Evolutionary conservation across 768 basidiomycete species (phyloP).

Genomic region (Amanita fuliginea): DNA sequence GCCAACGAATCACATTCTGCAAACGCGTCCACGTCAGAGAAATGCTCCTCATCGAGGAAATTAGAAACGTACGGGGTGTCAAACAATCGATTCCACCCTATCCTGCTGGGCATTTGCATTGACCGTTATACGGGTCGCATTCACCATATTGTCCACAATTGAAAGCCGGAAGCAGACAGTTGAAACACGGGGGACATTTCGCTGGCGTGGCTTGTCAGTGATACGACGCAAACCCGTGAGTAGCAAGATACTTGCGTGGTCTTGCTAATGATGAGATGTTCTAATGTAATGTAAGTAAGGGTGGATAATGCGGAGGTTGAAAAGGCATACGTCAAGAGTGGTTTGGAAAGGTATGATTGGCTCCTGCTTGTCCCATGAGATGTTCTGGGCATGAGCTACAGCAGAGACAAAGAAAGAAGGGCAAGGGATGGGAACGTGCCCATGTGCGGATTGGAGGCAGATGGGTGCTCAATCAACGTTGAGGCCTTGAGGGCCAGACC

Average conservation of each 20-base stretch:
- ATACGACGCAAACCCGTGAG: background rate
- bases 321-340: background rate
- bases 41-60: background rate
- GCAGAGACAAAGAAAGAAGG: background rate
- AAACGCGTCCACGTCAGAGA: background rate
- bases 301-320: background rate
- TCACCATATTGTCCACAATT: conserved; percentile 87
- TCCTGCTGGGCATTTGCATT: conserved; percentile 95
- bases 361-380: background rate
- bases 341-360: background rate
- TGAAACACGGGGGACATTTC: conserved; percentile 86
- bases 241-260: background rate
- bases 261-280: background rate
- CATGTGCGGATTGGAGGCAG: too few species aligned
- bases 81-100: conserved; percentile 97
- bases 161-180: conserved; percentile 87
- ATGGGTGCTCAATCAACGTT: too few species aligned
- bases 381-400: background rate
- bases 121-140: conserved; percentile 88
- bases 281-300: background rate
- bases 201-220: conserved; percentile 19
- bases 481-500: too few species aligned
- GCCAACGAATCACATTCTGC: conserved; percentile 91
- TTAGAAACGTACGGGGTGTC: conserved; percentile 51
- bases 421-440: background rate